phyloP scores from a whole-genome alignment of 2,329 filamentous ascomycete species.

The Cercospora berteroae region DNA sequence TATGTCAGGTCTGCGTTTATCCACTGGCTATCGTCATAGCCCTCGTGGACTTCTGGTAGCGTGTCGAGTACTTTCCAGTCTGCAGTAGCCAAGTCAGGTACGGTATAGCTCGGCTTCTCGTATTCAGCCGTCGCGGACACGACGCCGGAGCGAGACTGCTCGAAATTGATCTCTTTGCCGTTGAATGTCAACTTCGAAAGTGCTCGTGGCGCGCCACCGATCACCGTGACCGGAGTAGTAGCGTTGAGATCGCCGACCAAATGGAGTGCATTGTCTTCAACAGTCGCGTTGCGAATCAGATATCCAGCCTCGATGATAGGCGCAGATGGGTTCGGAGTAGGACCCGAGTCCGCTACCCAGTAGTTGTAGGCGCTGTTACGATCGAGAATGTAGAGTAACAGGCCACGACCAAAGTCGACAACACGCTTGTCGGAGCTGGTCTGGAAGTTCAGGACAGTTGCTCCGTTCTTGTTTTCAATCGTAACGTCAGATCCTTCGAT shows the following conservation, averaged over 20 bases:
- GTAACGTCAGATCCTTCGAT: slow-evolving; percentile 45
- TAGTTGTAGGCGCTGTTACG: slow-evolving; percentile 67
- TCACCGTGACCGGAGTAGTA: slow-evolving; percentile 66
- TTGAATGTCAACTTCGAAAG: slow-evolving; percentile 63
- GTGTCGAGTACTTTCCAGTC: slow-evolving; percentile 69
- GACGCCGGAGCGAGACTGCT: slow-evolving; percentile 38
- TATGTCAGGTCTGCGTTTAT: slow-evolving; percentile 55
- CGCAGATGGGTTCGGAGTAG: slow-evolving; percentile 38
- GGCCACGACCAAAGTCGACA: slow-evolving; percentile 48
- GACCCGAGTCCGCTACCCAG: slow-evolving; percentile 59
- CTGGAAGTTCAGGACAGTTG: slow-evolving; percentile 55
- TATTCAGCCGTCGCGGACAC: slow-evolving; percentile 56
- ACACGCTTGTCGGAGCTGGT: slow-evolving; percentile 55
- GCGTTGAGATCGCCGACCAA: slow-evolving; percentile 70
- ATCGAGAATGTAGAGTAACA: slow-evolving; percentile 61
- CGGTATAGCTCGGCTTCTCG: slow-evolving; percentile 47
- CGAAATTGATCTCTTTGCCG: slow-evolving; percentile 43
- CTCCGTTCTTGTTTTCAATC: slow-evolving; percentile 41
- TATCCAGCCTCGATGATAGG: slow-evolving; percentile 64
- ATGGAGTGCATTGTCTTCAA: slow-evolving; percentile 57
- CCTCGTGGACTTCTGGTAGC: slow-evolving; percentile 64
- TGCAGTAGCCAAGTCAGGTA: slow-evolving; percentile 59
- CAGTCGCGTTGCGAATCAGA: slow-evolving; percentile 58
- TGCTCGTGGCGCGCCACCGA: slow-evolving; percentile 57
- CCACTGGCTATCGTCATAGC: slow-evolving; percentile 71